Conservation (phyloP, 2,329 filamentous ascomycete genomes). For the Botryosphaeria dothidea region DNA sequence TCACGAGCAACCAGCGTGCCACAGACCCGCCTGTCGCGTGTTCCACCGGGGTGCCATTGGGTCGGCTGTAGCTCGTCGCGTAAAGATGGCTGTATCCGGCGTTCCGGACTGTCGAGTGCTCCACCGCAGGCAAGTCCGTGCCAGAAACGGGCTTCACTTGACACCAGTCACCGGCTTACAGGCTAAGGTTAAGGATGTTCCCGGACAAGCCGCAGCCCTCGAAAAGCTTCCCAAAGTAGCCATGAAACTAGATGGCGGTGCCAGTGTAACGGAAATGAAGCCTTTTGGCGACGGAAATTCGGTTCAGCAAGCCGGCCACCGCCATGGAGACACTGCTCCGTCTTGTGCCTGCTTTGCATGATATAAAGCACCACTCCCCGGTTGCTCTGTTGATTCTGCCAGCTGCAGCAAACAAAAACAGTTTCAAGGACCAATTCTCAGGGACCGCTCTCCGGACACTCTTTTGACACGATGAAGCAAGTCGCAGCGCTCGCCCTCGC, state of each 20-base stretch:
- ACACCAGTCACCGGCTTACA: background rate
- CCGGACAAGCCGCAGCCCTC: background rate
- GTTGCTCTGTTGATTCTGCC: background rate
- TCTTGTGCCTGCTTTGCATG: background rate
- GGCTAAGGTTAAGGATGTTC: slow-evolving; percentile 6
- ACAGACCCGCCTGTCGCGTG: slow-evolving; percentile 2
- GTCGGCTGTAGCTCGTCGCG: background rate
- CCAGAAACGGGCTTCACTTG: background rate
- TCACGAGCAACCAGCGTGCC: background rate
- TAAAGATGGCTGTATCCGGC: background rate
- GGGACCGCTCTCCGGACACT: background rate
- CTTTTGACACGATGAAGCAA: slow-evolving; percentile 9
- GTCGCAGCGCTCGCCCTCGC: slow-evolving; percentile 7
- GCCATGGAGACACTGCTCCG: background rate
- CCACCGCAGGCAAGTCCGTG: slow-evolving; percentile 6
- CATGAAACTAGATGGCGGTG: slow-evolving; percentile 3
- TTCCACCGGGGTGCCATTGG: background rate
- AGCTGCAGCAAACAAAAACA: background rate
- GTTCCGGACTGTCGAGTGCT: background rate
- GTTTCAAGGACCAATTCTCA: background rate
- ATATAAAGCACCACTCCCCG: background rate
- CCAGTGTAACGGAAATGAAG: background rate
- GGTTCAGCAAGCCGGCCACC: slow-evolving; percentile 4
- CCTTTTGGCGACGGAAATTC: slow-evolving; percentile 3
- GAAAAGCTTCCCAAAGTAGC: background rate